phyloP scores from a whole-genome alignment of 2,329 filamentous ascomycete species.

The Sclerotiophoma versabilis region DNA sequence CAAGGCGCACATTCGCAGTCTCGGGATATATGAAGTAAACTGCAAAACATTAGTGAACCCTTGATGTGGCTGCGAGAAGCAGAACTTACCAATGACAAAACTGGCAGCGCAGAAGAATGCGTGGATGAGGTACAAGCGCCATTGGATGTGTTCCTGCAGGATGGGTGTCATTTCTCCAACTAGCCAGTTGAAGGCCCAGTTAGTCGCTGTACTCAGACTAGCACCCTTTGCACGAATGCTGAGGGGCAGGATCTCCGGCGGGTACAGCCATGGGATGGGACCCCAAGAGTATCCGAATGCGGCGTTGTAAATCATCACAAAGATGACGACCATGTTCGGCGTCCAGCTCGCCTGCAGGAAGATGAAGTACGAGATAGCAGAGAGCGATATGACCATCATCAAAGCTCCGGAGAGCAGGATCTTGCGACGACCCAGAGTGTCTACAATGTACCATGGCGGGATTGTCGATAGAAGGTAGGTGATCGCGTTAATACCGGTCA shows the following conservation, averaged over 20 bases:
- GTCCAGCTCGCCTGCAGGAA: constrained; percentile 82
- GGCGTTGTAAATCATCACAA: constrained; percentile 98
- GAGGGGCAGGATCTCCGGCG: constrained; percentile 95
- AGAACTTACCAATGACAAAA: constrained; percentile 88
- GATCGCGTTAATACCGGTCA: constrained; percentile 95
- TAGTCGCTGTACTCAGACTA: constrained; percentile 92
- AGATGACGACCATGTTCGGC: constrained; percentile 84
- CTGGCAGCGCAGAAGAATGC: constrained; percentile 96
- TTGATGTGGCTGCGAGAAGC: neutral
- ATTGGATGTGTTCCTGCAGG: constrained; percentile 88
- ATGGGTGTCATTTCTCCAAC: constrained; percentile 95
- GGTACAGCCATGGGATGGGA: constrained; percentile 97
- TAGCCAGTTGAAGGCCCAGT: constrained; percentile 98
- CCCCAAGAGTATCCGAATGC: constrained; percentile 98
- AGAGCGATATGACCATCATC: constrained; percentile 87
- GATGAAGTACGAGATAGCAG: constrained; percentile 92
- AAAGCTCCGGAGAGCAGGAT: constrained; percentile 90
- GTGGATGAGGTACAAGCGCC: constrained; percentile 93
- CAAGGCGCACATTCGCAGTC: constrained; percentile 90
- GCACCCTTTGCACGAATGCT: constrained; percentile 98
- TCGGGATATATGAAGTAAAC: constrained; percentile 98
- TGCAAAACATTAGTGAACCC: constrained; percentile 51
- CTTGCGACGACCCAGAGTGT: constrained; percentile 85
- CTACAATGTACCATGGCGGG: constrained; percentile 96
- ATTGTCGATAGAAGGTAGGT: constrained; percentile 92